Base-by-base conservation (phyloP, 2,329 filamentous ascomycete genomes). In the Rugonectria rugulosa region DNA sequence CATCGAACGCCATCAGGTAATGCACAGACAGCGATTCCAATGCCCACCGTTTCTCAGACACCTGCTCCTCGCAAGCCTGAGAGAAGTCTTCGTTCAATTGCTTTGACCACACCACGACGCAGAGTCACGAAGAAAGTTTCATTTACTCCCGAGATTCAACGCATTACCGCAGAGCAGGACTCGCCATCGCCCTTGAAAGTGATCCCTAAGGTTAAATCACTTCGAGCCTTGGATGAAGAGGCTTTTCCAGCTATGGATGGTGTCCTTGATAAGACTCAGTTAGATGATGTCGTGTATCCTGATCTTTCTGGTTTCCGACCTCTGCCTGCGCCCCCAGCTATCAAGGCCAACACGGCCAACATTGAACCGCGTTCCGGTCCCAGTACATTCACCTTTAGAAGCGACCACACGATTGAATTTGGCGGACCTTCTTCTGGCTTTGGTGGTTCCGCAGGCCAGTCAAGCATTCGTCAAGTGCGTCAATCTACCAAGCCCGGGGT, bases 81-180 rank as follows among this genome's bases (percentile, higher is more conserved):
- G 26, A 86, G 84, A 64, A 75, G 79, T 19, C 70, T 87, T 26
- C 81, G 81, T 46, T 70, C 77, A 3, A 70, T 80, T 15, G 79
- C 83, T 6, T 75, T 85, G 50, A 87, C 85, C 5, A 91, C 89
- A 1, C 89, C 89, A 7, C 87, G 87, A 26, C 82, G 87, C 20
- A 90, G 87, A 72, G 70, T 79, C 31, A 72, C 75, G 15, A 96
- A 96, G 77, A 88, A 85, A 52, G 91, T 96, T 29, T 87, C 90
- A 45, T 97, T 96, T 67, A 92, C 89, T 0, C 88, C 88, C 0
- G 87, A 86, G 57, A 87, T 88, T 29, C 83, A 90, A 59, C 75
- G 76, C 0, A 63, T 76, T 40, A 51, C 57, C 15, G 40, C 47
- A 1, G 67, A 69, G 43, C 79, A 83, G 56, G 75, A 79, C 53